Evolutionary conservation across 2,329 filamentous ascomycete genomes (phyloP).

Genomic region (Lomentospora prolificans): DNA sequence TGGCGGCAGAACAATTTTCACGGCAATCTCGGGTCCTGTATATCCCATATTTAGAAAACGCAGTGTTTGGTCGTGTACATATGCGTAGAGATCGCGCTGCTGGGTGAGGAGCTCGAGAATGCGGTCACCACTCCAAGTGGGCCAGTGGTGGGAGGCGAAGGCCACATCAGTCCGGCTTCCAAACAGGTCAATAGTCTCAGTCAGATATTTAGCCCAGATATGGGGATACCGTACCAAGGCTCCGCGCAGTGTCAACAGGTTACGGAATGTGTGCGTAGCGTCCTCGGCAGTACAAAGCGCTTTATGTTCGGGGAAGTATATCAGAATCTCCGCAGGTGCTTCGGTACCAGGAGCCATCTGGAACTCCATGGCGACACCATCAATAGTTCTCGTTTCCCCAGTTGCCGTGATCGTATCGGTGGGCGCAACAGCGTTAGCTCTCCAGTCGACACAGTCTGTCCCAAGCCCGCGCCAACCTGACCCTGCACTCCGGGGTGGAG

Average conservation of each 20-base stretch:
- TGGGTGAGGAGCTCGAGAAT: slow-evolving; percentile 18
- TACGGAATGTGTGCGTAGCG: slow-evolving; percentile 31
- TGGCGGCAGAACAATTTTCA: slow-evolving; percentile 23
- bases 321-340: slow-evolving; percentile 30
- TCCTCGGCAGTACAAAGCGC: slow-evolving; percentile 28
- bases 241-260: slow-evolving; percentile 20
- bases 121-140: slow-evolving; percentile 25
- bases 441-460: too few relatives aligned
- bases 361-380: slow-evolving; percentile 27
- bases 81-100: slow-evolving; percentile 30
- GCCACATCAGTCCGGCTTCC: slow-evolving; percentile 21
- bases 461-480: too few relatives aligned
- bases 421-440: too few relatives aligned
- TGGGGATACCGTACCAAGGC: slow-evolving; percentile 29
- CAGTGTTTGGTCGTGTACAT: slow-evolving; percentile 29
- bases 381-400: slow-evolving; percentile 20
- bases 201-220: slow-evolving; percentile 27
- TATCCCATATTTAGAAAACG: slow-evolving; percentile 25
- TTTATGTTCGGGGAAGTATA: slow-evolving; percentile 26
- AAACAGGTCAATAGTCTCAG: slow-evolving; percentile 25
- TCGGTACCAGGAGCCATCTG: slow-evolving; percentile 31
- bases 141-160: slow-evolving; percentile 30
- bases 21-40: slow-evolving; percentile 29
- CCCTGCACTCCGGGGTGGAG: too few relatives aligned
- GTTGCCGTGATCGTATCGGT: too few relatives aligned